These are phyloP conservation scores for Phallus indusiatus DNA, from an alignment of 768 basidiomycete species.

Conservation along the genomic window DNA sequence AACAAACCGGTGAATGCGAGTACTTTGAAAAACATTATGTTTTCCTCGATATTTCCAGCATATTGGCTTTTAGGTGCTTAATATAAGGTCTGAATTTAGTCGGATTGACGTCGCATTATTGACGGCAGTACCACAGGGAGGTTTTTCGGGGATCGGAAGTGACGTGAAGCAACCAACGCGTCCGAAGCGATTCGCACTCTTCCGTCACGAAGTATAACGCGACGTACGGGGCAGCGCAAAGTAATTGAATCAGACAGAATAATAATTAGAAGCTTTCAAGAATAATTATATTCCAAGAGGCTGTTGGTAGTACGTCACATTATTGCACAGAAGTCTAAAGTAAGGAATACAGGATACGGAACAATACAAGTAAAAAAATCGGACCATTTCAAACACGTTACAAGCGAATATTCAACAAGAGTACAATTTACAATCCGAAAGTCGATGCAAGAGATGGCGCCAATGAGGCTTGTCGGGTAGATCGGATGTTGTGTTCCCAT, in stretches of 20 bases:
- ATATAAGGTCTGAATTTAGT: neutral
- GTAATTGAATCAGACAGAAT: too few relatives aligned
- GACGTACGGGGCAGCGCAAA: too few relatives aligned
- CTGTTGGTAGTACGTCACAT: neutral
- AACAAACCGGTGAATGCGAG: neutral
- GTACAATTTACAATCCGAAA: slow-evolving; percentile 1
- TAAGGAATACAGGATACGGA: neutral
- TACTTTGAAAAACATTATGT: neutral
- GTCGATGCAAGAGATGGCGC: slow-evolving; percentile 10
- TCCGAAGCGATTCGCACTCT: too few relatives aligned
- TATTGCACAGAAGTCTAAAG: neutral
- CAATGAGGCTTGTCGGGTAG: slow-evolving; percentile 6
- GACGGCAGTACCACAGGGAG: neutral
- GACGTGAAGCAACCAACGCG: neutral
- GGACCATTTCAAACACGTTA: neutral
- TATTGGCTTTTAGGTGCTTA: neutral
- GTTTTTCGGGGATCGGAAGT: neutral
- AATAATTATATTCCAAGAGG: neutral
- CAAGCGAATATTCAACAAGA: neutral
- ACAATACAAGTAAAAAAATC: neutral
- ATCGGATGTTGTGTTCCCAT: slow-evolving; percentile 46
- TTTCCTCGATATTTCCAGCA: neutral
- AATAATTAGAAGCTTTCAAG: neutral
- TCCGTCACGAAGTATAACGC: too few relatives aligned
- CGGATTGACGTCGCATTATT: neutral